Conservation (phyloP, 495 filamentous ascomycete species). For the Pseudoneurospora amorphoporcata region DNA sequence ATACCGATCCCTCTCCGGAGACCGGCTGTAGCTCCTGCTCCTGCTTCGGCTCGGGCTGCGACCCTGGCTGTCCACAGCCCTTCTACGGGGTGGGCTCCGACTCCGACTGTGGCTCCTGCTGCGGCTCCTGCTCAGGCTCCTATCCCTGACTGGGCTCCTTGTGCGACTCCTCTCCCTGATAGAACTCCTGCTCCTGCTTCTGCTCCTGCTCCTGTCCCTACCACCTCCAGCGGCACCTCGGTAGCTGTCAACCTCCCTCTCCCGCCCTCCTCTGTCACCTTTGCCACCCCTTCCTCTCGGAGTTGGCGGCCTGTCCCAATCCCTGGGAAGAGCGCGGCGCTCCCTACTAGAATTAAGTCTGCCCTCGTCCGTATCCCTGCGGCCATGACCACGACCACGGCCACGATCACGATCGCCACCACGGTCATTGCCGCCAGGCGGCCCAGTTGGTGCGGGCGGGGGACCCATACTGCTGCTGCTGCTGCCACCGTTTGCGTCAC, state of each 20-base stretch:
- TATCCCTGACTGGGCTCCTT: not conserved
- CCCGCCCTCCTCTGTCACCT: slow-evolving; percentile 1
- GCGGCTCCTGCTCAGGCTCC: not conserved
- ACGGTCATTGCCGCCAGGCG: not conserved
- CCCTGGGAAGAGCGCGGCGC: not conserved
- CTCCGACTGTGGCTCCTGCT: not conserved
- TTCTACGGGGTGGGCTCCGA: not conserved
- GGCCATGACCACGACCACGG: not conserved
- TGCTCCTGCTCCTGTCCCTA: not conserved
- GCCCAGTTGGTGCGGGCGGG: not conserved
- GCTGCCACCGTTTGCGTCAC: slow-evolving; percentile 20
- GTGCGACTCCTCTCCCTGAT: not conserved
- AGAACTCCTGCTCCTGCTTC: not conserved
- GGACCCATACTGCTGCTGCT: not conserved
- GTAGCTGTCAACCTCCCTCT: slow-evolving; percentile 1
- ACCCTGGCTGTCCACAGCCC: not conserved
- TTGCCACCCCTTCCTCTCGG: not conserved
- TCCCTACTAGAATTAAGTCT: not conserved
- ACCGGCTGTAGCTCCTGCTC: not conserved
- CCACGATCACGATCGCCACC: not conserved
- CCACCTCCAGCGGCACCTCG: not conserved
- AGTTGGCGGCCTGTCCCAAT: not conserved
- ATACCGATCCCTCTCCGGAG: not conserved
- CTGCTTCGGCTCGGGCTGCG: not conserved
- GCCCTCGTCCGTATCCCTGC: not conserved